Percentiles rank a stretch among this genome's conserved stretches.
Evolutionary conservation across 2,329 filamentous ascomycete genomes (phyloP).

Genomic region (Penicillium sp.): DNA sequence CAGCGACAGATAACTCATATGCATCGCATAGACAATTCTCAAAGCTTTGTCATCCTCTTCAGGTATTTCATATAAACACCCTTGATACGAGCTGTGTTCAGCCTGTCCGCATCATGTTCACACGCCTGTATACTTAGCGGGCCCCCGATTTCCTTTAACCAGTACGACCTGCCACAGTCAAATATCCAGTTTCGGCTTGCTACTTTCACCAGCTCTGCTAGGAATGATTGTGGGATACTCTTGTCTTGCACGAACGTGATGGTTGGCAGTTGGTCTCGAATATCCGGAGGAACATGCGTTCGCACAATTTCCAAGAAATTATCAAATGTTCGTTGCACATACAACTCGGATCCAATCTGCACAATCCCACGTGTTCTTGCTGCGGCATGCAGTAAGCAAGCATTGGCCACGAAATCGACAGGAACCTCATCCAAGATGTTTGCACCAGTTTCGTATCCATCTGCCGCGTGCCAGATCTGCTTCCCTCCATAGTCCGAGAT

Average conservation of each 20-base stretch:
- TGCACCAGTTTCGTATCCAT: slow-evolving; percentile 33
- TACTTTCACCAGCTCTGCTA: slow-evolving; percentile 39
- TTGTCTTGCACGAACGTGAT: slow-evolving; percentile 36
- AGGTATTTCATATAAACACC: slow-evolving; percentile 26
- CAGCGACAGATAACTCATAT: not conserved
- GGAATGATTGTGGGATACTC: slow-evolving; percentile 32
- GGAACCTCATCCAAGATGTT: slow-evolving; percentile 41
- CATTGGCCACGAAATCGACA: slow-evolving; percentile 40
- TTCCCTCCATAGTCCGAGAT: slow-evolving; percentile 31
- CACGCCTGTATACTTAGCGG: slow-evolving; percentile 34
- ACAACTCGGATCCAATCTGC: slow-evolving; percentile 36
- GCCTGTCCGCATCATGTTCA: slow-evolving; percentile 30
- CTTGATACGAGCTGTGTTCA: slow-evolving; percentile 29
- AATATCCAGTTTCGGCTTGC: slow-evolving; percentile 39
- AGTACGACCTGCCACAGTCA: slow-evolving; percentile 39
- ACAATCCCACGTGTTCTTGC: slow-evolving; percentile 36
- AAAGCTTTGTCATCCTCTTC: slow-evolving; percentile 29
- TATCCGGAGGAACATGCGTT: slow-evolving; percentile 26
- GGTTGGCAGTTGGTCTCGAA: slow-evolving; percentile 30
- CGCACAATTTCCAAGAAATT: slow-evolving; percentile 28
- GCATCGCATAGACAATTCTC: not conserved
- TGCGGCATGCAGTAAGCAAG: slow-evolving; percentile 36
- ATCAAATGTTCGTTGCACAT: slow-evolving; percentile 36
- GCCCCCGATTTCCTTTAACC: slow-evolving; percentile 37
- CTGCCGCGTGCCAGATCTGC: slow-evolving; percentile 37